Percentiles rank a stretch among this genome's conserved stretches.
Conservation (phyloP, 2,329 filamentous ascomycete species). For the Pleurostoma richardsiae region DNA sequence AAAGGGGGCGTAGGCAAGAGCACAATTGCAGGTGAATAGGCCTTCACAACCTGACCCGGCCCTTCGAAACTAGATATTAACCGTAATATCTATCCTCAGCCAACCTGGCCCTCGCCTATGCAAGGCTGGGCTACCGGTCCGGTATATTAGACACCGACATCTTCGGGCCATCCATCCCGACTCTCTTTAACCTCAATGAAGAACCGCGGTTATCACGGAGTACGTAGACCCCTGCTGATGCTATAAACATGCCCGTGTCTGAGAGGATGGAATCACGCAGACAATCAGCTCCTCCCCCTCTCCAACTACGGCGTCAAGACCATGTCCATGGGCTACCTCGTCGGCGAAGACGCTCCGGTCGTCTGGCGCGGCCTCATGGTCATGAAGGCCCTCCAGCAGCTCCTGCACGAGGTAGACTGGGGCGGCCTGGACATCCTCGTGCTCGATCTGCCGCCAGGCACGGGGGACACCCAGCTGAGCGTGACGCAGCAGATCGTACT, state of each 20-base stretch:
- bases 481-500: conserved; percentile 92
- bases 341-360: conserved; percentile 73
- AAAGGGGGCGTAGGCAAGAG: conserved; percentile 99
- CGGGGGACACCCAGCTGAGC: conserved; percentile 93
- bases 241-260: conserved; percentile 5
- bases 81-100: conserved; percentile 26
- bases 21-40: conserved; percentile 69
- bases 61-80: background rate
- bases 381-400: conserved; percentile 92
- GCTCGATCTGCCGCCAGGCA: conserved; percentile 87
- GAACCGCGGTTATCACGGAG: conserved; percentile 72
- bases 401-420: conserved; percentile 95
- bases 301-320: conserved; percentile 95
- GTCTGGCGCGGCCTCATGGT: conserved; percentile 98
- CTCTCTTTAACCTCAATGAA: conserved; percentile 74
- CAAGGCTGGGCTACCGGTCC: conserved; percentile 71
- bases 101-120: conserved; percentile 84
- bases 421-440: conserved; percentile 82
- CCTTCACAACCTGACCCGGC: background rate
- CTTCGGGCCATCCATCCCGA: conserved; percentile 93
- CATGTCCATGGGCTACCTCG: conserved; percentile 97
- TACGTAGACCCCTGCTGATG: conserved; percentile 32
- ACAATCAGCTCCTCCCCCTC: conserved; percentile 78
- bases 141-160: conserved; percentile 95
- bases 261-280: conserved; percentile 26